Evolutionary conservation across 2,329 filamentous ascomycete genomes (phyloP).

Genomic region (Pseudopyricularia javanii): DNA sequence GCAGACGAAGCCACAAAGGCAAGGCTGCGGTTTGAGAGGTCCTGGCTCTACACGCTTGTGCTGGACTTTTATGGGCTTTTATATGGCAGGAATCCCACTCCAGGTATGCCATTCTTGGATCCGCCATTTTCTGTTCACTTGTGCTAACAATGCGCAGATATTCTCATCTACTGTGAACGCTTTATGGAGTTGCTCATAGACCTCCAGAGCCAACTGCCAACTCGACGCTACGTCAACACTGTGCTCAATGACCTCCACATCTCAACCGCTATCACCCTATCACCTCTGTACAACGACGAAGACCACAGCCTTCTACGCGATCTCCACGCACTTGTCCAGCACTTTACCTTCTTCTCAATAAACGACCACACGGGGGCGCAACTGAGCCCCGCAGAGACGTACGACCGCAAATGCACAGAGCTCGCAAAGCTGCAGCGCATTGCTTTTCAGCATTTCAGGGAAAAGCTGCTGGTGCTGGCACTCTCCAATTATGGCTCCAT

Average conservation of each 20-base stretch:
- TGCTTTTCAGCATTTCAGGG: constrained; percentile 70
- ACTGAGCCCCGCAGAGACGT: constrained; percentile 58
- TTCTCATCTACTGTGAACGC: constrained; percentile 77
- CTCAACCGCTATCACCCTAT: constrained; percentile 64
- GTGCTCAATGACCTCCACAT: constrained; percentile 78
- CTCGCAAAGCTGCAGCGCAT: constrained; percentile 71
- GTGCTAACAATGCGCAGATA: constrained; percentile 30
- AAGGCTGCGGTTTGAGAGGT: constrained; percentile 76
- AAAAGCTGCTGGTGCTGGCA: constrained; percentile 82
- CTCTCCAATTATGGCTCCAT: constrained; percentile 88
- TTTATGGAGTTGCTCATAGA: constrained; percentile 86
- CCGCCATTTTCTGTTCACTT: not conserved
- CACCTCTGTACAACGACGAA: constrained; percentile 64
- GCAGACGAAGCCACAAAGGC: constrained; percentile 71
- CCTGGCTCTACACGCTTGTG: constrained; percentile 81
- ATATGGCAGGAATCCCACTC: constrained; percentile 32
- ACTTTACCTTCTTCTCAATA: constrained; percentile 81
- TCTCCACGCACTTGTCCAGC: constrained; percentile 64
- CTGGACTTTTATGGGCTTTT: constrained; percentile 70
- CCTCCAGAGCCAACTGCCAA: constrained; percentile 85
- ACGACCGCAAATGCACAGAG: constrained; percentile 64
- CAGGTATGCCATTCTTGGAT: not conserved
- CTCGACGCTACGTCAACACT: constrained; percentile 83
- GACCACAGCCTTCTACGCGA: constrained; percentile 70
- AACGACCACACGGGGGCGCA: constrained; percentile 83